phyloP scores from a whole-genome alignment of 371 early-diverging fungal species.

The Capniomyces stellatus region DNA sequence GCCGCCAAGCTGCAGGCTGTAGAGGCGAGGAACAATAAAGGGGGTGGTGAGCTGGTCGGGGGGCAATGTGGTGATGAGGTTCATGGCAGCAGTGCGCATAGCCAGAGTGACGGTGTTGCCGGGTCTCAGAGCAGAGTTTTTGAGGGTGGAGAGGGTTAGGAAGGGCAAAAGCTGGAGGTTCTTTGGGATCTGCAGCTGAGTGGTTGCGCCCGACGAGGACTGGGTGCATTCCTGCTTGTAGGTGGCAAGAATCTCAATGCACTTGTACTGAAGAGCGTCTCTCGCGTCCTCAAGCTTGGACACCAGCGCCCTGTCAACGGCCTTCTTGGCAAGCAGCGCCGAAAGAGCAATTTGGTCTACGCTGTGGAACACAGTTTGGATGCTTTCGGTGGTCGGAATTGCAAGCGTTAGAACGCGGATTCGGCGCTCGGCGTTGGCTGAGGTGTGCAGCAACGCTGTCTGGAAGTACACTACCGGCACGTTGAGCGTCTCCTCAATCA shows the following conservation, averaged over 20 bases:
- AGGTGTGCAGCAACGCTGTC: conserved; percentile 87
- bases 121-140: conserved; percentile 29
- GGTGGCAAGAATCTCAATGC: conserved; percentile 63
- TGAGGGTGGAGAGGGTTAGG: conserved; percentile 63
- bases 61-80: conserved; percentile 50
- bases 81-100: conserved; percentile 48
- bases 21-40: conserved; percentile 57
- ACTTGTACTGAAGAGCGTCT: conserved; percentile 76
- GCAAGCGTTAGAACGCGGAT: conserved; percentile 90
- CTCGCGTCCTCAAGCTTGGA: conserved; percentile 88
- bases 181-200: conserved; percentile 63
- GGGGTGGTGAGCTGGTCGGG: conserved; percentile 51
- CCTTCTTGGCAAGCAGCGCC: conserved; percentile 69
- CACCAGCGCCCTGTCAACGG: conserved; percentile 65
- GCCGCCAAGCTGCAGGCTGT: conserved; percentile 42
- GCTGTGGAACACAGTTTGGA: conserved; percentile 60
- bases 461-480: conserved; percentile 81
- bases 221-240: conserved; percentile 61
- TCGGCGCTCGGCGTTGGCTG: conserved; percentile 68
- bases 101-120: conserved; percentile 48
- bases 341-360: conserved; percentile 76
- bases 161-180: conserved; percentile 74
- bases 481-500: conserved; percentile 67
- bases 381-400: conserved; percentile 64
- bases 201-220: conserved; percentile 50